Conservation (phyloP, 2,329 filamentous ascomycete genomes). For the Pleoardoris graminearum region DNA sequence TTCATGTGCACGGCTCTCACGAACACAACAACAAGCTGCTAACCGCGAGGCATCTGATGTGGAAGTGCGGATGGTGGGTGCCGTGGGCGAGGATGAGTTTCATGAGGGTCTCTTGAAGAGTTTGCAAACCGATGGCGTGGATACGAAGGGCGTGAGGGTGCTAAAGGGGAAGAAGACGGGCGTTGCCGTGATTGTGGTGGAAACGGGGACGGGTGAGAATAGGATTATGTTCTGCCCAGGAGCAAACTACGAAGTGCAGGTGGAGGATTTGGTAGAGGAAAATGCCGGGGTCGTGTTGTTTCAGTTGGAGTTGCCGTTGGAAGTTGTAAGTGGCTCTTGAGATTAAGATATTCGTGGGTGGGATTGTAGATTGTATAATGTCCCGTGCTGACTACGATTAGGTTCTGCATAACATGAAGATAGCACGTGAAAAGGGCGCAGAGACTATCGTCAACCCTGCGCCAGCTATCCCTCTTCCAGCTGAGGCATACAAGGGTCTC, state of each 20-base stretch:
- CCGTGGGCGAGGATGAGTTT: conserved; percentile 54
- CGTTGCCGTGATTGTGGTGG: conserved; percentile 54
- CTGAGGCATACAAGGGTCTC: conserved; percentile 66
- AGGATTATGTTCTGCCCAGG: conserved; percentile 54
- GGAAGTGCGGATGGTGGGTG: conserved; percentile 55
- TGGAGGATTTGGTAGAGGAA: conserved; percentile 43
- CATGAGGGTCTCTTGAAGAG: conserved; percentile 46
- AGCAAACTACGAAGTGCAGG: conserved; percentile 50
- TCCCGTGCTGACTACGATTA: conserved; percentile 11
- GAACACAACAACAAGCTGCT: conserved; percentile 47
- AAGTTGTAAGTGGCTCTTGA: conserved; percentile 36
- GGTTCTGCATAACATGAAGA: conserved; percentile 44
- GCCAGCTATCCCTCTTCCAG: conserved; percentile 67
- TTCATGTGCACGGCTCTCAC: conserved; percentile 80
- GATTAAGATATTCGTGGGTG: background rate
- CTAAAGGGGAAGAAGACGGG: conserved; percentile 52
- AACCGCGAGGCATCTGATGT: conserved; percentile 35
- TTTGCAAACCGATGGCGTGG: conserved; percentile 50
- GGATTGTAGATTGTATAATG: background rate
- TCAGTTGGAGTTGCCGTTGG: conserved; percentile 53
- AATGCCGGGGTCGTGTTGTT: conserved; percentile 51
- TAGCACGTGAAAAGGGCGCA: conserved; percentile 37
- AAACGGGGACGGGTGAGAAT: conserved; percentile 53
- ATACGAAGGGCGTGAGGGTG: conserved; percentile 45
- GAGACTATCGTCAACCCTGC: conserved; percentile 83